Evolutionary conservation across 2,329 filamentous ascomycete species (phyloP).

Genomic region (Thielaviopsis ethacetica): DNA sequence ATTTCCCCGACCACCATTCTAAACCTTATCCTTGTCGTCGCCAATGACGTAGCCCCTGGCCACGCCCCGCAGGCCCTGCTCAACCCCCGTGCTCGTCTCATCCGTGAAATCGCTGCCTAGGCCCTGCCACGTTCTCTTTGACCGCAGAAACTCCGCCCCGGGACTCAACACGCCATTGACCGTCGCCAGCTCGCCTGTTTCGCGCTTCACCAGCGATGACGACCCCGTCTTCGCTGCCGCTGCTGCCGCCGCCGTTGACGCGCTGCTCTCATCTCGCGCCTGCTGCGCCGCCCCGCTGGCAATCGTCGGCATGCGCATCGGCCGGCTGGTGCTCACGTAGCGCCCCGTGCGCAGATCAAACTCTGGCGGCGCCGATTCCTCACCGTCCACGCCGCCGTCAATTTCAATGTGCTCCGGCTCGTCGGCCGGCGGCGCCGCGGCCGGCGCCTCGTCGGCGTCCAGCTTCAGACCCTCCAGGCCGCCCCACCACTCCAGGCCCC

Average conservation of each 20-base stretch:
- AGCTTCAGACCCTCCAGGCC: conserved; percentile 59
- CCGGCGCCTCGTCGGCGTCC: conserved; percentile 16
- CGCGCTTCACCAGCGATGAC: conserved; percentile 39
- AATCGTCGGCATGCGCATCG: conserved; percentile 35
- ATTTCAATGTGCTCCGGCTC: conserved; percentile 18
- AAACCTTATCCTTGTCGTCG: conserved; percentile 36
- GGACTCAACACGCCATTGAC: conserved; percentile 82
- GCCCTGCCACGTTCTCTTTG: conserved; percentile 78
- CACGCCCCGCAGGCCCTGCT: conserved; percentile 75
- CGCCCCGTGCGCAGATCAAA: conserved; percentile 83
- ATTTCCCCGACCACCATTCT: too few species aligned
- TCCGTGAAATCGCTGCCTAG: conserved; percentile 68
- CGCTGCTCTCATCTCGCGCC: conserved; percentile 19
- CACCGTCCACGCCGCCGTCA: conserved; percentile 35
- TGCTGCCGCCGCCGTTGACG: too few species aligned
- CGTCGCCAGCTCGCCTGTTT: conserved; percentile 51
- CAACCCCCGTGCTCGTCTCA: conserved; percentile 50
- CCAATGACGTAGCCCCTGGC: conserved; percentile 78
- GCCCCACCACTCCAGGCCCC: conserved; percentile 79
- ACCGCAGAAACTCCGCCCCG: conserved; percentile 71
- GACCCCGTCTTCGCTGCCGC: conserved; percentile 13
- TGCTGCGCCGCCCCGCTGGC: background rate
- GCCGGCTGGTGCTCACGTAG: conserved; percentile 63
- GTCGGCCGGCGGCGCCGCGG: conserved; percentile 13
- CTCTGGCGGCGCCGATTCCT: conserved; percentile 68